These are phyloP conservation scores for Paecilomyces sp. DNA, from an alignment of 2,329 filamentous ascomycete species.

Conservation along the genomic window DNA sequence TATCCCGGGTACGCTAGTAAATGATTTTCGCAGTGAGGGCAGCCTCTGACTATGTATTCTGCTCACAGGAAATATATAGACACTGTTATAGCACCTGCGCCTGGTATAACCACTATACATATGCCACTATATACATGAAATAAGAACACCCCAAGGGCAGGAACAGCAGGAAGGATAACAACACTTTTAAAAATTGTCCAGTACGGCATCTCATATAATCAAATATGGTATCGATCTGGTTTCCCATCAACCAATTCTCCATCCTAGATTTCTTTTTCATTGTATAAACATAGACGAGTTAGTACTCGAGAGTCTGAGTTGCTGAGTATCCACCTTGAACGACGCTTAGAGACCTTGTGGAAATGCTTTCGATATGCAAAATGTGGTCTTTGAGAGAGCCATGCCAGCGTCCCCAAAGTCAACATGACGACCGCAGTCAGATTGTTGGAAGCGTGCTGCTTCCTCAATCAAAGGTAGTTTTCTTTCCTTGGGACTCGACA, in stretches of 20 bases:
- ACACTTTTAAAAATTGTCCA: neutral
- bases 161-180: neutral
- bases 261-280: neutral
- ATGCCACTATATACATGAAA: neutral
- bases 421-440: neutral
- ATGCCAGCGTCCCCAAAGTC: neutral
- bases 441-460: neutral
- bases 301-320: neutral
- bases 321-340: neutral
- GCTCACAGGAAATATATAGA: neutral
- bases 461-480: conserved; percentile 66
- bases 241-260: neutral
- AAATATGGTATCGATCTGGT: neutral
- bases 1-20: neutral
- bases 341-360: neutral
- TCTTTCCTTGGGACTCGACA: conserved; percentile 70
- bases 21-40: neutral
- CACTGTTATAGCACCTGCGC: neutral
- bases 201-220: neutral
- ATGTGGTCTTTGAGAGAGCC: neutral
- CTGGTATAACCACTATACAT: neutral
- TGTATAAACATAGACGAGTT: neutral
- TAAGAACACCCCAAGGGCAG: neutral
- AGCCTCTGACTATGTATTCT: neutral
- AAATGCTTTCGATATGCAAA: neutral